These are phyloP conservation scores for Casaregolazyma lundiana DNA, from an alignment of 1,139 yeast genomes.

Conservation along the genomic window DNA sequence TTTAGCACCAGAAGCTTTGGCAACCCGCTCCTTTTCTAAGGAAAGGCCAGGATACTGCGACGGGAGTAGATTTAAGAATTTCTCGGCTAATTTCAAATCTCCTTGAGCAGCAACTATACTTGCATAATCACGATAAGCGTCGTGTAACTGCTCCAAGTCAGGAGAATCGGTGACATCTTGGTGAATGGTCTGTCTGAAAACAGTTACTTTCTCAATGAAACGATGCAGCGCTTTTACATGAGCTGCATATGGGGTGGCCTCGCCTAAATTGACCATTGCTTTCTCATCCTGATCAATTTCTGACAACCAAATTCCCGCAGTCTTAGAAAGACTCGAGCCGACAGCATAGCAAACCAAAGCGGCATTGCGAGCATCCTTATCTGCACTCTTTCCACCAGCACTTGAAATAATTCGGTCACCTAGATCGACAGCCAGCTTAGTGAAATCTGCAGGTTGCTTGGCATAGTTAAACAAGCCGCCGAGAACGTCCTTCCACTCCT, in stretches of 20 bases:
- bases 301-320: conserved; percentile 75
- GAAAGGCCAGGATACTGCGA: conserved; percentile 54
- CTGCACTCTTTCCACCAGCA: conserved; percentile 24
- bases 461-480: conserved; percentile 59
- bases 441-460: conserved; percentile 39
- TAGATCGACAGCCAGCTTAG: conserved; percentile 53
- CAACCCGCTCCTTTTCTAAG: conserved; percentile 73
- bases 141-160: conserved; percentile 48
- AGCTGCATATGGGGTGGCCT: conserved; percentile 68
- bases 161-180: conserved; percentile 36
- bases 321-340: conserved; percentile 75
- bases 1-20: conserved; percentile 45
- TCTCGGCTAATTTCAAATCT: conserved; percentile 73
- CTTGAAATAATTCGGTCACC: conserved; percentile 63
- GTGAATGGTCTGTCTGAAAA: conserved; percentile 53
- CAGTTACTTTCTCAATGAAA: conserved; percentile 78
- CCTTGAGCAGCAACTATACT: conserved; percentile 79
- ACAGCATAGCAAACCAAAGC: conserved; percentile 79
- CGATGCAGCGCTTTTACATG: conserved; percentile 76
- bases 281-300: conserved; percentile 46
- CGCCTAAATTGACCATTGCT: conserved; percentile 1
- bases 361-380: conserved; percentile 50
- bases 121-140: conserved; percentile 70
- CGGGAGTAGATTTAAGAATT: conserved; percentile 67
- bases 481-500: conserved; percentile 83